Base-by-base conservation (phyloP, 805 yeast genomes). In the Wickerhamiella azyma region DNA sequence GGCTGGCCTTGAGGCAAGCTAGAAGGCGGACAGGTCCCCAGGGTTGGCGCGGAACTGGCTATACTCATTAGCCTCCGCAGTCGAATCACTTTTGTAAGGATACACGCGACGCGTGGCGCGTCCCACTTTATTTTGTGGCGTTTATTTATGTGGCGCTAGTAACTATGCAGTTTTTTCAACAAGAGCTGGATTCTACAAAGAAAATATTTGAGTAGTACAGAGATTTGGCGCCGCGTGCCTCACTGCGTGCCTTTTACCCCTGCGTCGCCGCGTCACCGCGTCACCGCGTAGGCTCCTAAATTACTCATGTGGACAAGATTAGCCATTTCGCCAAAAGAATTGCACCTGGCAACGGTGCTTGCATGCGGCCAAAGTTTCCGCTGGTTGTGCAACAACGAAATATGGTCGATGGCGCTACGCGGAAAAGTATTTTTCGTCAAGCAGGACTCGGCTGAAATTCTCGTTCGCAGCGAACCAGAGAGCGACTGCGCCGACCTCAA, bases 341-440 rank as follows among this genome's bases (percentile, higher is more conserved):
- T 41, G 13, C 17, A 26, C 21, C 26, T 41, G 5, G 18, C 39
- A 9, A 74, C 75, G 35, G 88, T 85, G 0, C 66, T 85, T 26
- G 66, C 92, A 37, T 82, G 94, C 57, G 95, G 95, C 1, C 95
- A 85, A 64, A 78, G 94, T 0, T 85, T 85, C 56, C 59, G 83
- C 45, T 84, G 94, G 94, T 77, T 77, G 55, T 72, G 71, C 48
- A 66, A 74, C 40, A 70, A 76, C 50, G 69, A 68, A 42, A 67
- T 71, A 8, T 89, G 85, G 68, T 55, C 60, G 17, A 51, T 60
- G 50, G 71, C 85, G 0, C 59, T 76, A 19, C 61, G 66, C 13
- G 77, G 77, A 50, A 66, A 78, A 45, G 75, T 86, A 5, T 62
- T 88, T 1, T 66, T 85, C 21, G 62, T 89, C 21, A 72, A 64